Conservation (phyloP, 805 yeast species). For the Lipomyces sp. region DNA sequence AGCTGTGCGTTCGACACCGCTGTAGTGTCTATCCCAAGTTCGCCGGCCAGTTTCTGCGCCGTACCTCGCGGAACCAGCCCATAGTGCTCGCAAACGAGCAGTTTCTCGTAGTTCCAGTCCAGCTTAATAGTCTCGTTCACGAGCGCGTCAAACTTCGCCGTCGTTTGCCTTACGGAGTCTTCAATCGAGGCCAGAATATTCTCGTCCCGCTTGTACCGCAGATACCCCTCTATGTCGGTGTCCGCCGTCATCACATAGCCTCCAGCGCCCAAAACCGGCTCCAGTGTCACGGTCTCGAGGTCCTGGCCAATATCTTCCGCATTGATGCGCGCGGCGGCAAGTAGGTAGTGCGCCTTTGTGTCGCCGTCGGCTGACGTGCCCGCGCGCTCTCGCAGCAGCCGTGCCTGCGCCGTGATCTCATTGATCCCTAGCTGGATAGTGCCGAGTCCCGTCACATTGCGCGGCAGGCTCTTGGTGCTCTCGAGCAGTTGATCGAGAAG, state of each 20-base stretch:
- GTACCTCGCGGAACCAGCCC: constrained; percentile 47
- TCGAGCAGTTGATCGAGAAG: constrained; percentile 26
- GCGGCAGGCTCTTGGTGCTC: constrained; percentile 25
- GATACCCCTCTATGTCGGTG: constrained; percentile 57
- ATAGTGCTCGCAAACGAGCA: constrained; percentile 67
- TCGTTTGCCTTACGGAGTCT: constrained; percentile 66
- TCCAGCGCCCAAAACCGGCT: constrained; percentile 35
- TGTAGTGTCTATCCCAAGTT: constrained; percentile 24
- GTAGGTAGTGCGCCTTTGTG: constrained; percentile 64
- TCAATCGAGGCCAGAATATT: constrained; percentile 79
- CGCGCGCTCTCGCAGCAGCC: constrained; percentile 50
- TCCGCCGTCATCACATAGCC: constrained; percentile 19
- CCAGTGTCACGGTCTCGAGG: constrained; percentile 43
- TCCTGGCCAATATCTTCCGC: constrained; percentile 73
- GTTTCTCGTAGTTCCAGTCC: constrained; percentile 81
- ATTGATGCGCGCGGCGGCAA: constrained; percentile 85
- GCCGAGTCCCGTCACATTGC: constrained; percentile 48
- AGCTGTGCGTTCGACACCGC: constrained; percentile 31
- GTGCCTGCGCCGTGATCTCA: constrained; percentile 71
- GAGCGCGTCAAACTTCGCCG: constrained; percentile 76
- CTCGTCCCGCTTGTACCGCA: constrained; percentile 73
- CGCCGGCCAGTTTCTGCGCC: constrained; percentile 19
- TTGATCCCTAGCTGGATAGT: constrained; percentile 73
- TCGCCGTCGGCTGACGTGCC: constrained; percentile 36
- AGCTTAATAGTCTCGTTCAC: constrained; percentile 67